Conservation (phyloP, 1,284 basidiomycete genomes). For the Rhodofomes roseus region DNA sequence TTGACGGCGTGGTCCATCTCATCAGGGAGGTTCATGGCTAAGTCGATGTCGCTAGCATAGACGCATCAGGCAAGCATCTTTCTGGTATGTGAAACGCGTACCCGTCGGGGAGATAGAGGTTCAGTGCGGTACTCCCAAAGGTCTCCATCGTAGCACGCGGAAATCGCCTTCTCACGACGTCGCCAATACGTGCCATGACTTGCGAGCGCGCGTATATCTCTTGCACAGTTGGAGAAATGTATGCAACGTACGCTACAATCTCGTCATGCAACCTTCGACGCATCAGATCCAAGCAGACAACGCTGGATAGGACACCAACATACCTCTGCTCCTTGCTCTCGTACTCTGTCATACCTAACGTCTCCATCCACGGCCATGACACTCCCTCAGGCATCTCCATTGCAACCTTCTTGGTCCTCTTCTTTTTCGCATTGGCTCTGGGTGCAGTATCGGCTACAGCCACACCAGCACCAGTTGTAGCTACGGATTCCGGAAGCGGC, state of each 20-base stretch:
- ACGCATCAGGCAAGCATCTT: neutral
- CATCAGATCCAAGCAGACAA: neutral
- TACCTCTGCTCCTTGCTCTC: conserved; percentile 34
- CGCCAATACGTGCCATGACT: conserved; percentile 21
- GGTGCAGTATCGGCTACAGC: neutral
- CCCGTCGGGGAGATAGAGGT: conserved; percentile 29
- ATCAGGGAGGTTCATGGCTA: conserved; percentile 26
- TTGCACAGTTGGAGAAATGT: conserved; percentile 23
- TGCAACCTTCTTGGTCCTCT: neutral
- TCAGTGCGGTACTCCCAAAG: conserved; percentile 29
- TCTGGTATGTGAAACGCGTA: conserved; percentile 7
- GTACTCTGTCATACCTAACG: conserved; percentile 22
- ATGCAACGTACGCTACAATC: conserved; percentile 32
- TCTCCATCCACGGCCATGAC: conserved; percentile 23
- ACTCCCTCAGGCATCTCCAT: neutral
- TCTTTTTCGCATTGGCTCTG: neutral
- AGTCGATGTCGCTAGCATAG: conserved; percentile 31
- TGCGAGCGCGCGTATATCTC: conserved; percentile 22
- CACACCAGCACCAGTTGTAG: neutral
- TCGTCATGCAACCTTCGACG: conserved; percentile 61
- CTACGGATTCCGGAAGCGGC: too few species aligned
- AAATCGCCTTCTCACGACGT: conserved; percentile 21
- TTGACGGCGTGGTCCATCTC: conserved; percentile 17
- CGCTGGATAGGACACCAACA: neutral
- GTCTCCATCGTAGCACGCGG: conserved; percentile 16